Evolutionary conservation across 768 basidiomycete species (phyloP), one percentile per base, ranked within the genome.

Genomic region (Pholiota molesta): DNA sequence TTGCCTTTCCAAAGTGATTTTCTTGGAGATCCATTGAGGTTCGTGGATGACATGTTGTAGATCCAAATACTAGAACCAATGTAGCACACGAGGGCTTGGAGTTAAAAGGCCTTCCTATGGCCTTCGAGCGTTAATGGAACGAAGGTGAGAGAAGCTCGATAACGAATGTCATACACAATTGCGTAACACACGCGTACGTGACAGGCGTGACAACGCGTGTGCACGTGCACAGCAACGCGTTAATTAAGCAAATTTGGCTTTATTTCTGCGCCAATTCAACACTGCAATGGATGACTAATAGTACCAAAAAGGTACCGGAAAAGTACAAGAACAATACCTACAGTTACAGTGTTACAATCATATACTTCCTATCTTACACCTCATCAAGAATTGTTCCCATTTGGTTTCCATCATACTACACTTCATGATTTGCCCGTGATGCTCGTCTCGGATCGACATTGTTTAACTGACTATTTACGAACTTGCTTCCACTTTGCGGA

Each of bases 1-100:
- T 89, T 90, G 37, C 85, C 88, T 68, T 89, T 90, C 82, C 83
- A 78, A n/a, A 71, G 61, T n/a, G 57, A 57, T 29, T 69, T 66
- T 35, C 39, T 52, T 29, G 68, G 68, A 39, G 62, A 59, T 21
- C 1, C 42, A 3, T 17, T 4, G 4, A n/a, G 23, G 11, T n/a
- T 21, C 35, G 35, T 55, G 10, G 21, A 55, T 8, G 21, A 3
- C n/a, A 37, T n/a, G 8, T 55, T 33, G 19, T 17, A 21, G 23
- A 37, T 35, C 9, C n/a, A 40, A 21, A 37, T 23, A 26, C 4
- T 3, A 26, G 19, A 21, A 21, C 3, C 23, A 10, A 28, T 14
- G 7, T 21, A 55, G 17, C 7, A 23, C 6, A 37, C 11, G 11
- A 37, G 14, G 35, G 10, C 11, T 37, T 13, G 5, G 14, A 37